These are phyloP conservation scores for Blastobotrys buckinghamii DNA, from an alignment of 1,139 yeast species.

Conservation along the genomic window DNA sequence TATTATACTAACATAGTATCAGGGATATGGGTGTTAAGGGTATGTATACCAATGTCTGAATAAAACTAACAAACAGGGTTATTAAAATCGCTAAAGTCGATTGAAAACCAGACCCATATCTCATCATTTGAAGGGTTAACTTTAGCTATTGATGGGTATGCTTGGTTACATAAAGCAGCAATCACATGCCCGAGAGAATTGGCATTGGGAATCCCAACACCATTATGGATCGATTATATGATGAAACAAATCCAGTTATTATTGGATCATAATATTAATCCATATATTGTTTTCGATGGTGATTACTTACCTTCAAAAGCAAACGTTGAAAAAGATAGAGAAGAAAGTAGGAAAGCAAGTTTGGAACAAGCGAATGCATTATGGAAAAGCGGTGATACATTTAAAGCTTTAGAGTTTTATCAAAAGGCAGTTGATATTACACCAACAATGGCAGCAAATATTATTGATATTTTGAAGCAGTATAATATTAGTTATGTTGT, in stretches of 20 bases:
- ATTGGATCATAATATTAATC: slow-evolving; percentile 59
- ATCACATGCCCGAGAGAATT: slow-evolving; percentile 81
- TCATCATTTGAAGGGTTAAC: slow-evolving; percentile 65
- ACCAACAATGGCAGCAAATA: slow-evolving; percentile 82
- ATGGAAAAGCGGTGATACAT: slow-evolving; percentile 42
- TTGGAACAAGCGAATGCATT: slow-evolving; percentile 22
- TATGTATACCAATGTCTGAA: not conserved
- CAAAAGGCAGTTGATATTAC: slow-evolving; percentile 83
- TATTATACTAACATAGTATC: no score
- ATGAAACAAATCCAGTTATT: slow-evolving; percentile 63
- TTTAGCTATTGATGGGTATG: slow-evolving; percentile 89
- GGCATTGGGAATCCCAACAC: slow-evolving; percentile 65
- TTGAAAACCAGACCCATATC: slow-evolving; percentile 56
- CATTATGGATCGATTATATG: slow-evolving; percentile 43
- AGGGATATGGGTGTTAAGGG: slow-evolving; percentile 11
- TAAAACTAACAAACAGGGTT: slow-evolving; percentile 51
- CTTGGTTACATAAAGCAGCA: slow-evolving; percentile 91
- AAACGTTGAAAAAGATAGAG: slow-evolving; percentile 63
- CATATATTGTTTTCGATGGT: slow-evolving; percentile 93
- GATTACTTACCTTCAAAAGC: slow-evolving; percentile 76
- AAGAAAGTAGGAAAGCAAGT: slow-evolving; percentile 20
- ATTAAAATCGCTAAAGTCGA: slow-evolving; percentile 65
- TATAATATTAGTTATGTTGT: slow-evolving; percentile 66
- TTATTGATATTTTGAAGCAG: slow-evolving; percentile 63
- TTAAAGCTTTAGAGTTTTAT: slow-evolving; percentile 50